Evolutionary conservation across 805 yeast species (phyloP).

Genomic region (Teunomyces panamensis): DNA sequence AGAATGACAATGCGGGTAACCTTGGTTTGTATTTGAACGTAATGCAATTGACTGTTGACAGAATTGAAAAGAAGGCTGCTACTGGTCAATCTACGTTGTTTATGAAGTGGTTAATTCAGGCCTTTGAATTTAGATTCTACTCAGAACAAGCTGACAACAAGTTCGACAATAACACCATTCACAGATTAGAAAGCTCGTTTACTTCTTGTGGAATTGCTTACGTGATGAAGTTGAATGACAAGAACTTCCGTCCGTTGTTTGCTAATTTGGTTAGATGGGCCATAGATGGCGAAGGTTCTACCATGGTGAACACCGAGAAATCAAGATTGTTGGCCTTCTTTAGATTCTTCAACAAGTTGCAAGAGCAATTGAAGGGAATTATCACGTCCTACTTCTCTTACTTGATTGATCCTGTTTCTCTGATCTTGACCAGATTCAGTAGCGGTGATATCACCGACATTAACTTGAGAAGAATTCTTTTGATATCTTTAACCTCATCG

Average conservation of each 20-base stretch:
- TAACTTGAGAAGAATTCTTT: slow-evolving; percentile 67
- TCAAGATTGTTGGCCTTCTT: slow-evolving; percentile 72
- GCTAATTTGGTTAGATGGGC: slow-evolving; percentile 90
- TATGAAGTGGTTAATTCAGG: slow-evolving; percentile 62
- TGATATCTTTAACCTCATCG: slow-evolving; percentile 72
- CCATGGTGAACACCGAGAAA: slow-evolving; percentile 43
- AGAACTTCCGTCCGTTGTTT: slow-evolving; percentile 88
- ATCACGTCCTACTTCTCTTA: slow-evolving; percentile 87
- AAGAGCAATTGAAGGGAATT: slow-evolving; percentile 80
- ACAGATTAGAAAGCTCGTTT: slow-evolving; percentile 76
- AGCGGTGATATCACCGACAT: slow-evolving; percentile 38
- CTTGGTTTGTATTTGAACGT: slow-evolving; percentile 70
- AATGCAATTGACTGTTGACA: slow-evolving; percentile 63
- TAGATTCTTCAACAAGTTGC: slow-evolving; percentile 80
- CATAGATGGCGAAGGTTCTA: slow-evolving; percentile 72
- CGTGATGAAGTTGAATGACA: slow-evolving; percentile 91
- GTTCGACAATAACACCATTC: slow-evolving; percentile 70
- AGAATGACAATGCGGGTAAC: slow-evolving; percentile 30
- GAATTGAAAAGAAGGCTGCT: slow-evolving; percentile 70
- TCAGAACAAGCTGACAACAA: slow-evolving; percentile 39
- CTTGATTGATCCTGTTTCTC: slow-evolving; percentile 68
- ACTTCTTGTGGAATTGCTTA: slow-evolving; percentile 69
- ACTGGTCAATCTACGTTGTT: slow-evolving; percentile 66
- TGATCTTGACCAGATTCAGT: slow-evolving; percentile 51
- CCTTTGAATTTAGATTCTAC: slow-evolving; percentile 64